Percentiles rank a stretch among this genome's conserved stretches.
Conservation (phyloP, 139 green algal species). For the Volvox africanus region DNA sequence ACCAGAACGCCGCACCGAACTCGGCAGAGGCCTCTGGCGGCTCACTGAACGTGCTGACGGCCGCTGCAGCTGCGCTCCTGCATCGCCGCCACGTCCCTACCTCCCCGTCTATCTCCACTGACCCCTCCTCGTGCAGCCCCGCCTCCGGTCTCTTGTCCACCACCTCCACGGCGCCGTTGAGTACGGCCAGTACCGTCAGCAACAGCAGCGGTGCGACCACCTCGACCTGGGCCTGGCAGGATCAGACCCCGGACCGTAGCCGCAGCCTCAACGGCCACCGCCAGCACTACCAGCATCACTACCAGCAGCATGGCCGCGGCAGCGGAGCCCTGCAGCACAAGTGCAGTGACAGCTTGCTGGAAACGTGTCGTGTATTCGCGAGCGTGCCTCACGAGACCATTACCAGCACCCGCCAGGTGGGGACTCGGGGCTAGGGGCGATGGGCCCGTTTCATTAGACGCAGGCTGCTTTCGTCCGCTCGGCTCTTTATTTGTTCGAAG, state of each 20-base stretch:
- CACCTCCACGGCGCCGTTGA: not conserved
- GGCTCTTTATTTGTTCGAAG: too few species aligned
- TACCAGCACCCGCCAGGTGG: constrained; percentile 21
- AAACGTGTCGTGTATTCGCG: not conserved
- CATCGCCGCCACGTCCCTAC: not conserved
- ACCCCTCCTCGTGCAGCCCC: not conserved
- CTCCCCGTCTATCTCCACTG: not conserved
- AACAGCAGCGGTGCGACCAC: not conserved
- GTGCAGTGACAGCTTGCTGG: not conserved
- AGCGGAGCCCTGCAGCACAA: not conserved
- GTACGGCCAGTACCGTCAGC: not conserved
- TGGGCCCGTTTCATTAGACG: too few species aligned
- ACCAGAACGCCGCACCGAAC: not conserved
- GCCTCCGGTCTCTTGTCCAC: not conserved
- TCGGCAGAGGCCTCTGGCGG: not conserved
- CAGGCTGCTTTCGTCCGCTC: too few species aligned
- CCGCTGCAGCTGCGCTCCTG: not conserved
- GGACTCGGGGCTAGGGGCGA: too few species aligned
- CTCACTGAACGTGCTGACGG: not conserved
- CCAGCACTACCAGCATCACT: not conserved
- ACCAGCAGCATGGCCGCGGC: not conserved
- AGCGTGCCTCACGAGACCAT: constrained; percentile 5
- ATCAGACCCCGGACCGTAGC: not conserved
- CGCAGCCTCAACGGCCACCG: not conserved
- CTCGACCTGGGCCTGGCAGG: not conserved